A percentile compares a stretch with the other conserved stretches of the same genome.
Conservation (phyloP, 2,329 filamentous ascomycete genomes). For the Fusarium tjaetaba region DNA sequence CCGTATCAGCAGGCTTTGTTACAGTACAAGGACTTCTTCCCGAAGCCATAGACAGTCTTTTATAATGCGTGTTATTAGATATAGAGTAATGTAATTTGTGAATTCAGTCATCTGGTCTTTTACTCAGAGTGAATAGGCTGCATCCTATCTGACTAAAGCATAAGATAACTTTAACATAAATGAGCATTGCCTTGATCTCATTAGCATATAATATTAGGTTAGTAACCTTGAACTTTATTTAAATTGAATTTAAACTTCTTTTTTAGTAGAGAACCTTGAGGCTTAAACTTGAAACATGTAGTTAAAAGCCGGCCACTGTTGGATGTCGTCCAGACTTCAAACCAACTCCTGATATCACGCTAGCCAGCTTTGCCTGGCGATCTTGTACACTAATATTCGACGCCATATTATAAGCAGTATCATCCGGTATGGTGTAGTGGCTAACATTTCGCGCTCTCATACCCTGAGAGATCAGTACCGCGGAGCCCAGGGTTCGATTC, state of each 20-base stretch:
- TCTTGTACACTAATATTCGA: accelerated
- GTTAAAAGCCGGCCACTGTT: not conserved
- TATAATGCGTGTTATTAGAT: not conserved
- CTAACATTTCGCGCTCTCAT: conserved; percentile 49
- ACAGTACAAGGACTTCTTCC: conserved; percentile 38
- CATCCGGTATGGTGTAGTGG: conserved; percentile 49
- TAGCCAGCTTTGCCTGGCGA: accelerated
- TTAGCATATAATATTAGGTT: accelerated
- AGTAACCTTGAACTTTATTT: accelerated
- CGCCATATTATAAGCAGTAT: accelerated
- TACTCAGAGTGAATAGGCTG: not conserved
- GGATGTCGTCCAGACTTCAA: not conserved
- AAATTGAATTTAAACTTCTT: not conserved
- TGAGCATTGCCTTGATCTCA: accelerated
- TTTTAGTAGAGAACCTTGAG: accelerated
- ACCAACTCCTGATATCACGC: accelerated
- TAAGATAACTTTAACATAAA: not conserved
- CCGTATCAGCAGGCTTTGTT: conserved; percentile 32
- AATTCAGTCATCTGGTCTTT: not conserved
- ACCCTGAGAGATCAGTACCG: conserved; percentile 21
- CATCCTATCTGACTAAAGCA: not conserved
- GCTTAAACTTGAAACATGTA: not conserved
- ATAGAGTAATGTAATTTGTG: not conserved
- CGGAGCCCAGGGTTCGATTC: conserved; percentile 6
- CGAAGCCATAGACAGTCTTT: not conserved